Conservation (phyloP, 176 grass and related monocot genomes). For the Carex pumila region DNA sequence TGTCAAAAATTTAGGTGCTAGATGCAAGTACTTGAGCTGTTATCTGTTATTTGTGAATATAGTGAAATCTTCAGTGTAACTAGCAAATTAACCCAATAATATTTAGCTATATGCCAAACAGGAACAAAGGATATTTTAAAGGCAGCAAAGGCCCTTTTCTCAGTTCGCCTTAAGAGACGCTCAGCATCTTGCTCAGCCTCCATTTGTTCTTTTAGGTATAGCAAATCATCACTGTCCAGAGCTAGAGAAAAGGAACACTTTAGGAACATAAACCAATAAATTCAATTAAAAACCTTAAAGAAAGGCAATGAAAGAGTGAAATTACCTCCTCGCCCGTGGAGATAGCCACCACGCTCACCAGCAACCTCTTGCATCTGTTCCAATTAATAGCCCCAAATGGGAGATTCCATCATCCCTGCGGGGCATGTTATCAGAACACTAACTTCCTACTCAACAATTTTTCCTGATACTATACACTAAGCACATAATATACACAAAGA, state of each 20-base stretch:
- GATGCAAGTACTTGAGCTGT: background rate
- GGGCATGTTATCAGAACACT: constrained; percentile 97
- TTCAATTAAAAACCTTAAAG: background rate
- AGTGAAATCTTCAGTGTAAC: background rate
- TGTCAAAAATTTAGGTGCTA: background rate
- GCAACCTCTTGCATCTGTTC: constrained; percentile 99
- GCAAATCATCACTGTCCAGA: constrained; percentile 95
- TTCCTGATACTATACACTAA: background rate
- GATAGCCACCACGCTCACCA: constrained; percentile 94
- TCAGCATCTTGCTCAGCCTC: constrained; percentile 98
- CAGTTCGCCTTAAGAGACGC: constrained; percentile 78
- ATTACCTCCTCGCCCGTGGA: constrained; percentile 94
- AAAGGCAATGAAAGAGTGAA: constrained; percentile 19
- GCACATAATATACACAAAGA: background rate
- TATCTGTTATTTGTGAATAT: background rate
- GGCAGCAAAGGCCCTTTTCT: constrained; percentile 90
- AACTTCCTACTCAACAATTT: background rate
- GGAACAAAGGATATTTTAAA: constrained; percentile 92
- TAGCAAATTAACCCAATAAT: background rate
- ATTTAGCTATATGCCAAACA: background rate
- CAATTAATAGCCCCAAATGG: constrained; percentile 47
- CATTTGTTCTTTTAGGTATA: constrained; percentile 99
- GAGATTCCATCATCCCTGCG: constrained; percentile 87
- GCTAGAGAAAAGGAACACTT: constrained; percentile 40
- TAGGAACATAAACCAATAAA: constrained; percentile 11